Base-by-base conservation (phyloP, 2,329 filamentous ascomycete genomes). In the Sclerotinia subarctica region DNA sequence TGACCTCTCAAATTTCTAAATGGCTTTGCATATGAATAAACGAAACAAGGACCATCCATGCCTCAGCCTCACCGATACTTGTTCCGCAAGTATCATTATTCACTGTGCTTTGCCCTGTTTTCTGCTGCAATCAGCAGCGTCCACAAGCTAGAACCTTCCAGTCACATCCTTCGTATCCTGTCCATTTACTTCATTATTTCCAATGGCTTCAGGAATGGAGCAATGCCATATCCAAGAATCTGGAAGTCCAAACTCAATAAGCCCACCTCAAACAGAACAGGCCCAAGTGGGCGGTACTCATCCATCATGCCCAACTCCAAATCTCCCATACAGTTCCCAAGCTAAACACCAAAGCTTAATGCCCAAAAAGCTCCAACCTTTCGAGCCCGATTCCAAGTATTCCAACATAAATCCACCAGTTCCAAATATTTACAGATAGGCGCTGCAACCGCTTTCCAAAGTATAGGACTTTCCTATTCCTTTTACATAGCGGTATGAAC, bases 31-130 rank as follows among this genome's bases (percentile, higher is more conserved):
- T 17, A 51, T 13, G n/a, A 13, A 51, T 1, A 26, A 26, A 7
- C 15, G 19, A 5, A 38, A 38, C 59, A 63, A 38, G 59, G 59
- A 38, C 46, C n/a, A 51, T 63, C 59, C 59, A 26, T 62, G 11
- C 21, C 38, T 62, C n/a, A n/a, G 51, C 59, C 24, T 3, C 32
- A 51, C 32, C 32, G 13, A 26, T 15, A 26, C 17, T 26, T 26
- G 3, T 38, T 4, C n/a, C 17, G 47, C 10, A 38, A 13, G 5
- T n/a, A 42, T 38, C 29, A 51, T 35, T 19, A 38, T 24, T 19
- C 46, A 38, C 29, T n/a, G 8, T 51, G 21, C 46, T 51, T 26
- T 51, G 32, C 59, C 15, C 46, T 24, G n/a, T 57, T 57, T n/a
- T 57, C 32, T 26, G n/a, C 7, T 26, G 21, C 6, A 51, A 51